phyloP scores from a whole-genome alignment of 805 yeast species.

The Sugiyamaella mastotermitis region DNA sequence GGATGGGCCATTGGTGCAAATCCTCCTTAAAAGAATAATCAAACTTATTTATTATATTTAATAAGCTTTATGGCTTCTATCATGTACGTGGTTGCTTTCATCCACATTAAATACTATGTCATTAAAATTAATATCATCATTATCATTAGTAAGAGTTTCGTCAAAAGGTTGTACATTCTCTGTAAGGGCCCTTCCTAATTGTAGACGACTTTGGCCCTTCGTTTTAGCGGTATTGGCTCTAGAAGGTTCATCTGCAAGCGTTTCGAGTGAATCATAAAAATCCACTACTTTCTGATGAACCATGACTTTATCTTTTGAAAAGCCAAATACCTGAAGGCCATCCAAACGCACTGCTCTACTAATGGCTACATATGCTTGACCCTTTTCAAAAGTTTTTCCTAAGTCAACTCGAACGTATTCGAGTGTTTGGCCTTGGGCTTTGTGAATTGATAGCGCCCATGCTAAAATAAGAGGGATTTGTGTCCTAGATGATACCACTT shows the following conservation, averaged over 20 bases:
- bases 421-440: slow-evolving; percentile 90
- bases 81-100: no score
- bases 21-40: no score
- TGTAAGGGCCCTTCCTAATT: no score
- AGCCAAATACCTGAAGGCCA: slow-evolving; percentile 77
- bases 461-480: slow-evolving; percentile 90
- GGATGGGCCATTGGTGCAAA: slow-evolving; percentile 62
- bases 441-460: slow-evolving; percentile 94
- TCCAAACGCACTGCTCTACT: slow-evolving; percentile 82
- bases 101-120: no score
- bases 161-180: no score
- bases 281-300: slow-evolving; percentile 66
- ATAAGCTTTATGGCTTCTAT: no score
- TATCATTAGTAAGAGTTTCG: no score
- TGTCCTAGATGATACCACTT: slow-evolving; percentile 59
- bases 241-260: neutral
- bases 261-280: slow-evolving; percentile 44
- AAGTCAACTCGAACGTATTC: slow-evolving; percentile 74
- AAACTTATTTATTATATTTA: no score
- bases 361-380: slow-evolving; percentile 94
- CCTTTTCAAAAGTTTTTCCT: slow-evolving; percentile 71
- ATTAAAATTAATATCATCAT: no score
- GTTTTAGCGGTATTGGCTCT: no score
- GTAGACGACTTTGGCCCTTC: no score
- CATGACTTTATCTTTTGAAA: slow-evolving; percentile 54